Base-by-base conservation (phyloP, 2,329 filamentous ascomycete genomes). In the Talaromyces islandicus region DNA sequence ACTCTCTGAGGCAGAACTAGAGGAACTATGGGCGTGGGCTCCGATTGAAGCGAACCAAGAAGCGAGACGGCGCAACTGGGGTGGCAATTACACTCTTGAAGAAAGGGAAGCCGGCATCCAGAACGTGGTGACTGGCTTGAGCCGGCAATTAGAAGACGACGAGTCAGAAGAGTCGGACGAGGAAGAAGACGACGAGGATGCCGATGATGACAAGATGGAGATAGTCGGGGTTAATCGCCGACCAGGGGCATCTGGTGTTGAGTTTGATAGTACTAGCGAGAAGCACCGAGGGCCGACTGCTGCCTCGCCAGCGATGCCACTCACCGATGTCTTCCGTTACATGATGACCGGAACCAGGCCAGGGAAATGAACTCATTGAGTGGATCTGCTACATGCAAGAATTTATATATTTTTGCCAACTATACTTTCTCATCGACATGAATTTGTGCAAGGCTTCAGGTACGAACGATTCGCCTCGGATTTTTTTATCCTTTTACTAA, bases 81-180 rank as follows among this genome's bases (percentile, higher is more conserved):
- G 78, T n/a, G 87, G 89, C 59, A 81, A 87, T 60, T 94, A 86
- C 71, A 93, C 89, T 1, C 78, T 84, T 3, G 87, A 88, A 67
- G 91, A 94, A 77, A 81, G 83, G 56, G 85, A 83, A 61, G 69
- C 71, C 61, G 90, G 90, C 7, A 73, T 88, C 11, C 83, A 89
- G 68, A 88, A 85, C 66, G 88, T 92, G 52, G 81, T 86, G 41
- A 93, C 90, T 0, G 90, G 90, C 0, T 72, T 94, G 69, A 81
- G 74, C 69, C 81, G 84, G 65, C 79, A 75, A 60, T 67, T 83
- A 64, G 83, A 83, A 2, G 85, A 87, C 1, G 84, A 87, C 9
- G 74, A 73, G 2, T 75, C 75, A 1, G 77, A 76, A 9, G 77
- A 77, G 2, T 76, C 77, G 29, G 77, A 76, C 6, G 77, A 77